Percentiles rank a stretch among this genome's conserved stretches.
Conservation (phyloP, 768 basidiomycete species). For the Lepiota brunneoincarnata region DNA sequence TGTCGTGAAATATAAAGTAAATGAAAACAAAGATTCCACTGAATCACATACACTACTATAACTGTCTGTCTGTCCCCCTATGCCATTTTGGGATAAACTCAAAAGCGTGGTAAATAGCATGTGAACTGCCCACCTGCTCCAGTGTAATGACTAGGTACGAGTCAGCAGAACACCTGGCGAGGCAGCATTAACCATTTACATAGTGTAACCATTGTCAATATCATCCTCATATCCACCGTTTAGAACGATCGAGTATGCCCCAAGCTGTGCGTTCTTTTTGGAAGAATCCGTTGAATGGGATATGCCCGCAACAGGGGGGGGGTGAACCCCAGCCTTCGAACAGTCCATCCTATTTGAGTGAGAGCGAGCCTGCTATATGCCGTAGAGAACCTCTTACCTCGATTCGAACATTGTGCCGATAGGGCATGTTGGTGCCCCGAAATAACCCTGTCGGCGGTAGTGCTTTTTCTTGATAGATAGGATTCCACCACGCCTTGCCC, state of each 20-base stretch:
- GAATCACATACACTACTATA: neutral
- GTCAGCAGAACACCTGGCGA: neutral
- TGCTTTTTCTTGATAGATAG: neutral
- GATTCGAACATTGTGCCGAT: constrained; percentile 7
- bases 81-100: neutral
- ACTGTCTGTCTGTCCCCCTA: constrained; percentile 5
- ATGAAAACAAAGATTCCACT: neutral
- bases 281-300: constrained; percentile 17
- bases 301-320: constrained; percentile 31
- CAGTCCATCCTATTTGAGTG: constrained; percentile 23
- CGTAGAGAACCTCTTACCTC: neutral
- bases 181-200: constrained; percentile 24
- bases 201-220: constrained; percentile 32
- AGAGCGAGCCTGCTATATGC: neutral
- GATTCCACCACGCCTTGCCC: neutral
- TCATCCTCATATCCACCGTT: constrained; percentile 42
- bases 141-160: constrained; percentile 31
- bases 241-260: constrained; percentile 39
- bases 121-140: constrained; percentile 30
- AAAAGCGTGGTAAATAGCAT: neutral
- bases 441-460: neutral
- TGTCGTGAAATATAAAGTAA: constrained; percentile 14
- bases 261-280: constrained; percentile 12
- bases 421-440: constrained; percentile 4
- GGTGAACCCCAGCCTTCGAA: constrained; percentile 25